Evolutionary conservation across 306 rosid species (phyloP).

Genomic region (Medicago ruthenica): DNA sequence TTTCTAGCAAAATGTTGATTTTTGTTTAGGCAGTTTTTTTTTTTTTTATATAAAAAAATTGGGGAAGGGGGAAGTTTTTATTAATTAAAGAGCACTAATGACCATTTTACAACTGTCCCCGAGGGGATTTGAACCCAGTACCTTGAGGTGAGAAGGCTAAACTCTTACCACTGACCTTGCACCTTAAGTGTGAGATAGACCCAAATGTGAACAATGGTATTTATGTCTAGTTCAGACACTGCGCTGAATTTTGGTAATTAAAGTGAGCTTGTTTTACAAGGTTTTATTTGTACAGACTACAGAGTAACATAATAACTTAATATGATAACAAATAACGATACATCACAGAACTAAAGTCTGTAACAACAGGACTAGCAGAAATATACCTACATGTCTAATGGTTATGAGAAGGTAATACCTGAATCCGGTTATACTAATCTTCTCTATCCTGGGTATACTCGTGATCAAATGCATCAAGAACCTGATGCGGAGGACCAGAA

Average conservation of each 20-base stretch:
- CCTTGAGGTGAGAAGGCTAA: too few relatives aligned
- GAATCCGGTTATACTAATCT: constrained; percentile 46
- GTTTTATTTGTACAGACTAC: constrained; percentile 1
- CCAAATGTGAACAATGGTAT: constrained; percentile 28
- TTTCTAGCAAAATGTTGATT: constrained; percentile 45
- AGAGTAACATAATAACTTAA: not conserved
- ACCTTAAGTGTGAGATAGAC: not conserved
- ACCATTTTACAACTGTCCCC: too few relatives aligned
- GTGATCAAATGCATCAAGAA: constrained; percentile 46
- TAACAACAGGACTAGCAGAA: constrained; percentile 4
- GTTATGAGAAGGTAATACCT: constrained; percentile 40
- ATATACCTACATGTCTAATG: constrained; percentile 10
- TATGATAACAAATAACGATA: constrained; percentile 15
- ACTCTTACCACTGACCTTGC: too few relatives aligned
- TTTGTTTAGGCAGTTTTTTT: constrained; percentile 33
- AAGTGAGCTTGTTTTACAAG: constrained; percentile 23
- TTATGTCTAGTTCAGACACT: constrained; percentile 14
- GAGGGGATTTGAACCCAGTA: too few relatives aligned
- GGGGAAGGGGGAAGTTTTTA: too few relatives aligned
- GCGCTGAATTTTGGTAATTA: constrained; percentile 26
- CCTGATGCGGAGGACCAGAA: constrained; percentile 43
- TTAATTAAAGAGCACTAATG: too few relatives aligned
- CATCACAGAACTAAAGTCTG: not conserved
- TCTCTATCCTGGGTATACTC: constrained; percentile 27
- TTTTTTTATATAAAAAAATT: too few relatives aligned